Evolutionary conservation across 257 asterid species (phyloP), one percentile per base, ranked within the genome.

Genomic region (Striga asiatica): DNA sequence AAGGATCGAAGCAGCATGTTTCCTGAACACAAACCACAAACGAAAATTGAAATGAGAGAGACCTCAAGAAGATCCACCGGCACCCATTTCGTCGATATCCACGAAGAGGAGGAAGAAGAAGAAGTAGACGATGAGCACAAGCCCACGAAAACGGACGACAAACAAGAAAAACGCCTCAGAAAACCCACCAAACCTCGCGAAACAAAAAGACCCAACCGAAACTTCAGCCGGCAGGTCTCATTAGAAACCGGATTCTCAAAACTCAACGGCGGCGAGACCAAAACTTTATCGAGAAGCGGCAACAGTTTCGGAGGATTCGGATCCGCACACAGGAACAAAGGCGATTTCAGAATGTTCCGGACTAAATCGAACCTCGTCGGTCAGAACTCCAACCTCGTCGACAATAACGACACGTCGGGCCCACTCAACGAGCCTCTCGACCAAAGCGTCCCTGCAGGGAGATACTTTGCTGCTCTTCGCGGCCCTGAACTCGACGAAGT

Each of bases 401-500:
- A 66, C 57, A 62, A 76, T 8, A 45, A 75, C n/a, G 22, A 24
- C 12, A 29, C 45, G 10, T 75, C 50, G 29, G 75, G 58, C 39
- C 11, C 21, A 47, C 74, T 73, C 37, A 74, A 78, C 52, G 81
- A 78, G 2, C 20, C 49, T 50, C 46, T 68, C 3, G 74, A 84
- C 38, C 22, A 60, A 51, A 89, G 93, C 66, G 96, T 89, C 47
- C 96, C 96, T 49, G 98, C 91, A 57, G 95, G 98, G n/a, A 79
- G 98, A 75, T 89, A 89, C 81, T 89, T 86, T 69, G 98, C 89
- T 64, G 98, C 98, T 50, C 88, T 89, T 25, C 78, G 73, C 16
- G 98, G 96, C 23, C 96, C 98, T 50, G 96, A 89, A 59, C 74
- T 89, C 8, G 97, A 89, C 65, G 79, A 89, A 85, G 84, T 89